phyloP scores from a whole-genome alignment of 2,329 filamentous ascomycete species.

The Acephala macrosclerotiorum region DNA sequence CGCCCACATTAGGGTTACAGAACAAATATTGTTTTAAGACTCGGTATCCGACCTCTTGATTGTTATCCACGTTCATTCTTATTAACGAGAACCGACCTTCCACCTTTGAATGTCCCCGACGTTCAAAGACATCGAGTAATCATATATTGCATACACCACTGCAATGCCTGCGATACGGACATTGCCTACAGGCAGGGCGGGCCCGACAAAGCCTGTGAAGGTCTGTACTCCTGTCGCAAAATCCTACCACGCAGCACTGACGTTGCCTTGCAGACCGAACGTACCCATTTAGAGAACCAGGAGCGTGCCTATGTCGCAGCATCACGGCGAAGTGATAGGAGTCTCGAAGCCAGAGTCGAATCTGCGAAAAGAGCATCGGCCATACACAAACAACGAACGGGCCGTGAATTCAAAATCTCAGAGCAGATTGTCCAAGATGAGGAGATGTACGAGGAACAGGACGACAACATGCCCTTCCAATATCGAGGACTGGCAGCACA shows the following conservation, averaged over 20 bases:
- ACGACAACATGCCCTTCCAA: conserved; percentile 77
- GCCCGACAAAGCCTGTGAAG: conserved; percentile 14
- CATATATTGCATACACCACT: not conserved
- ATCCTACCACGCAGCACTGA: conserved; percentile 3
- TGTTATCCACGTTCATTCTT: too few relatives aligned
- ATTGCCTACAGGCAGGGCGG: too few relatives aligned
- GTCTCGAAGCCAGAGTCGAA: conserved; percentile 85
- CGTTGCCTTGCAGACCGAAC: conserved; percentile 63
- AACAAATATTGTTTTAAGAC: too few relatives aligned
- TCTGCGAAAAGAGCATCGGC: conserved; percentile 89
- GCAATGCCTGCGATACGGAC: conserved; percentile 3
- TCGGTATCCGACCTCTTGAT: too few relatives aligned
- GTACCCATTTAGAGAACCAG: conserved; percentile 82
- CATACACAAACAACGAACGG: conserved; percentile 88
- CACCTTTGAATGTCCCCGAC: too few relatives aligned
- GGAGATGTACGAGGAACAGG: conserved; percentile 96
- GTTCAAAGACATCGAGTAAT: too few relatives aligned
- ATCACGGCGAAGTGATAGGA: conserved; percentile 85
- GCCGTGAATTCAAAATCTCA: conserved; percentile 80
- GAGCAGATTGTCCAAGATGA: conserved; percentile 89
- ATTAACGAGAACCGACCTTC: too few relatives aligned
- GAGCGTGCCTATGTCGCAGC: conserved; percentile 93
- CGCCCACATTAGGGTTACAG: too few relatives aligned
- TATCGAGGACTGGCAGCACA: conserved; percentile 70
- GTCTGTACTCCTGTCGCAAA: conserved; percentile 2